A percentile compares a stretch with the other conserved stretches of the same genome.
Evolutionary conservation across 1,284 basidiomycete genomes (phyloP).

Genomic region (Microbotryomycetes sp.): DNA sequence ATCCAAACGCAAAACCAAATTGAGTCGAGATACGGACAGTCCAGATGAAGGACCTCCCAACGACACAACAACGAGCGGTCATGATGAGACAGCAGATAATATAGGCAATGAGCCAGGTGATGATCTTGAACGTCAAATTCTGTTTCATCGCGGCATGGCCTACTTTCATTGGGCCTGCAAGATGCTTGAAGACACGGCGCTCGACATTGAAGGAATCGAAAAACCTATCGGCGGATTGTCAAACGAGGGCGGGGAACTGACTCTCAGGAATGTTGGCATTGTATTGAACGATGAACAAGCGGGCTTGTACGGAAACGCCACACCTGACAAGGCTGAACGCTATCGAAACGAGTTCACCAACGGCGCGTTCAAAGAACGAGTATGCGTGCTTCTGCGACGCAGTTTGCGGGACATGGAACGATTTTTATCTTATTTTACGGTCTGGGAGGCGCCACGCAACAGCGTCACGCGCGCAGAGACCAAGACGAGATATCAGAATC

Average conservation of each 20-base stretch:
- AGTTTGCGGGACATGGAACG: constrained; percentile 69
- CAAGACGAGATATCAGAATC: constrained; percentile 2
- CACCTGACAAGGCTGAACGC: constrained; percentile 51
- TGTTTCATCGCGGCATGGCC: constrained; percentile 69
- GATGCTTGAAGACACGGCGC: constrained; percentile 61
- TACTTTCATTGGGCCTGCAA: constrained; percentile 66
- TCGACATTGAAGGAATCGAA: constrained; percentile 59
- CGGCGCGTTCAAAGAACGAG: constrained; percentile 53
- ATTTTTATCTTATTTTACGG: constrained; percentile 67
- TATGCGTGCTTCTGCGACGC: constrained; percentile 57
- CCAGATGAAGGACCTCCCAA: constrained; percentile 36
- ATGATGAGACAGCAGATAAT: constrained; percentile 66
- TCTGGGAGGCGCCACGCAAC: constrained; percentile 52
- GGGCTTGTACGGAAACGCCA: constrained; percentile 43
- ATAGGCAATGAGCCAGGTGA: constrained; percentile 31
- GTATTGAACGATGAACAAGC: constrained; percentile 1
- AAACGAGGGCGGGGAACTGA: constrained; percentile 58
- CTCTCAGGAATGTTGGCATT: constrained; percentile 58
- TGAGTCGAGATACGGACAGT: constrained; percentile 52
- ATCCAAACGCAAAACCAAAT: constrained; percentile 49
- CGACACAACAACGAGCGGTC: constrained; percentile 59
- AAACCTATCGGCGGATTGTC: constrained; percentile 48
- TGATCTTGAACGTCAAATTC: constrained; percentile 61
- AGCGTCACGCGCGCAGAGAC: constrained; percentile 25
- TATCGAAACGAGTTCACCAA: constrained; percentile 57